These are phyloP conservation scores for Escovopsis sp. DNA, from an alignment of 2,329 filamentous ascomycete genomes.

Conservation along the genomic window DNA sequence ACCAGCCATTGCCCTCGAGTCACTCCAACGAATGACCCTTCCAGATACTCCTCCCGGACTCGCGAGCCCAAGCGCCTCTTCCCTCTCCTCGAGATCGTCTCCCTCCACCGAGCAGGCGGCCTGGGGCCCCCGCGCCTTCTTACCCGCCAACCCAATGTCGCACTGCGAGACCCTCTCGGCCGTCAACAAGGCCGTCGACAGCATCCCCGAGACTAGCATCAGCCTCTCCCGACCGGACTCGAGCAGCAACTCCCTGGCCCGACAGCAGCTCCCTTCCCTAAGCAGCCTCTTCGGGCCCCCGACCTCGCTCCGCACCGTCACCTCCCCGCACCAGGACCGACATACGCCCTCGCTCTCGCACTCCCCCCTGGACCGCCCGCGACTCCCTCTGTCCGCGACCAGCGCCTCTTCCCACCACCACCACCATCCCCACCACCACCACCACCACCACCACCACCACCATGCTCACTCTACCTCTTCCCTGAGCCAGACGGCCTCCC, in stretches of 20 bases:
- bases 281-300: slow-evolving; percentile 41
- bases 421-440: no score
- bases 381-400: slow-evolving; percentile 20
- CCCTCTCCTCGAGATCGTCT: slow-evolving; percentile 28
- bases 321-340: slow-evolving; percentile 32
- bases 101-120: slow-evolving; percentile 27
- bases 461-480: no score
- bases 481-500: slow-evolving; percentile 20
- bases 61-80: slow-evolving; percentile 34
- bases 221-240: slow-evolving; percentile 22
- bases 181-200: slow-evolving; percentile 26
- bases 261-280: slow-evolving; percentile 38
- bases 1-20: slow-evolving; percentile 31
- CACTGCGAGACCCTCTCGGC: slow-evolving; percentile 35
- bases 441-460: no score
- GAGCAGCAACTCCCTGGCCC: slow-evolving; percentile 14
- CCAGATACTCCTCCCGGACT: slow-evolving; percentile 40
- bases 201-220: slow-evolving; percentile 22
- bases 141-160: slow-evolving; percentile 39
- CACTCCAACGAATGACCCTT: slow-evolving; percentile 32
- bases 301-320: slow-evolving; percentile 25
- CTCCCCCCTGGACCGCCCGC: slow-evolving; percentile 33
- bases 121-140: slow-evolving; percentile 24
- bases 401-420: no score
- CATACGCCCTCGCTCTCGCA: slow-evolving; percentile 24